These are phyloP conservation scores for Alternaria sp. DNA, from an alignment of 2,329 filamentous ascomycete species.

Conservation along the genomic window DNA sequence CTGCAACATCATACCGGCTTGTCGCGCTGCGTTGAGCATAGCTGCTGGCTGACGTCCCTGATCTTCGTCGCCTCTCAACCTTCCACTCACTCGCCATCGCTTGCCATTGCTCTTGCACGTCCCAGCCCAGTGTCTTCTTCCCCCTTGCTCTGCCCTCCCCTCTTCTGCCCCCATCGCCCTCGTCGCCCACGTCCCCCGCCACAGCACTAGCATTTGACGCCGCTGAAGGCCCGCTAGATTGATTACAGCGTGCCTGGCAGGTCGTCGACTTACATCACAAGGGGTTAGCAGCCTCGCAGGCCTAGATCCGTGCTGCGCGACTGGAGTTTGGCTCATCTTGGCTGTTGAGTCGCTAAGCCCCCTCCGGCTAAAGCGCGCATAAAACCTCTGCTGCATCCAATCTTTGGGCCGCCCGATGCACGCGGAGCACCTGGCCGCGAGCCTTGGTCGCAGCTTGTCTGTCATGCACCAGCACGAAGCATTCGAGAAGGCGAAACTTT, in stretches of 20 bases:
- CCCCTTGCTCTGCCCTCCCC: too few relatives aligned
- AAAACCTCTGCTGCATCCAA: conserved; percentile 4
- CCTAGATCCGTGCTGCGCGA: conserved; percentile 23
- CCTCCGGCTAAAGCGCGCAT: conserved; percentile 22
- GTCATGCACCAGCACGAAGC: conserved; percentile 26
- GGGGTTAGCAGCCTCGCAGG: conserved; percentile 22
- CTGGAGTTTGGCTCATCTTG: conserved; percentile 26
- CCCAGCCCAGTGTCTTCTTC: too few relatives aligned
- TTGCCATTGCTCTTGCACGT: not conserved
- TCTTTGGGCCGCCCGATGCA: conserved; percentile 12
- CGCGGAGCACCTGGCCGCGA: conserved; percentile 33
- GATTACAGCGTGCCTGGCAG: conserved; percentile 26
- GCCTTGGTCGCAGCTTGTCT: conserved; percentile 25
- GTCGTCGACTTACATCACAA: conserved; percentile 13
- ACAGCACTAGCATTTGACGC: conserved; percentile 17
- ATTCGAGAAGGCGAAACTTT: conserved; percentile 14
- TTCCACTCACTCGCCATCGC: not conserved
- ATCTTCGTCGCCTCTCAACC: conserved; percentile 9
- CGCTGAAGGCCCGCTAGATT: conserved; percentile 19
- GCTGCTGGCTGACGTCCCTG: conserved; percentile 12
- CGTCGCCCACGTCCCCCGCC: not conserved
- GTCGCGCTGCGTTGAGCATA: conserved; percentile 11
- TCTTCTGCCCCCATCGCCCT: too few relatives aligned
- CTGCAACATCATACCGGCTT: conserved; percentile 8
- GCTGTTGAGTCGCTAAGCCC: conserved; percentile 21